phyloP scores from a whole-genome alignment of 352 stramenopile genomes.

The Globisporangium lucens region DNA sequence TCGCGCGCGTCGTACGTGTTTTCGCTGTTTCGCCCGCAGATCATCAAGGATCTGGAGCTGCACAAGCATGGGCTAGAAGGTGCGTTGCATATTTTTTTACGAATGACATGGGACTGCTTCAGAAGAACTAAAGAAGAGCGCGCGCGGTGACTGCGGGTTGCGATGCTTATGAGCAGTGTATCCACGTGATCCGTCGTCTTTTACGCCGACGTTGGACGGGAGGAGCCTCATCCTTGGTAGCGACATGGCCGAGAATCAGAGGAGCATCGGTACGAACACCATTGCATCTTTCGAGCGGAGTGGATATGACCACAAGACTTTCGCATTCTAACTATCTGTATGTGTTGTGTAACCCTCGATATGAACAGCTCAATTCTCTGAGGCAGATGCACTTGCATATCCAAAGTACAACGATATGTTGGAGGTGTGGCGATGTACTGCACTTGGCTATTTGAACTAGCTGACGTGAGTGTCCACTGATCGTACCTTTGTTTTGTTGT shows the following conservation, averaged over 20 bases:
- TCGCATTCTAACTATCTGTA: background rate
- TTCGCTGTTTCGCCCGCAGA: slow-evolving; percentile 86
- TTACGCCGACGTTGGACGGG: slow-evolving; percentile 80
- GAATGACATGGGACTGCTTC: background rate
- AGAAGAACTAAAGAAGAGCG: background rate
- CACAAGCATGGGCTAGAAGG: slow-evolving; percentile 72
- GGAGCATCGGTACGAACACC: slow-evolving; percentile 53
- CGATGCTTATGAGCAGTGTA: slow-evolving; percentile 41
- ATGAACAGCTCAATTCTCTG: slow-evolving; percentile 75
- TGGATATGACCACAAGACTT: background rate
- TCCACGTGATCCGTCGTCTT: slow-evolving; percentile 81
- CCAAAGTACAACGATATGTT: slow-evolving; percentile 82
- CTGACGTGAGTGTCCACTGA: background rate
- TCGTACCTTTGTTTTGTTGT: background rate
- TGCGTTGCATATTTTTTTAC: slow-evolving; percentile 16
- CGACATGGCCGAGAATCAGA: slow-evolving; percentile 72
- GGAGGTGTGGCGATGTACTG: slow-evolving; percentile 30
- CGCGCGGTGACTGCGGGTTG: background rate
- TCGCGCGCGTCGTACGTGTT: slow-evolving; percentile 90
- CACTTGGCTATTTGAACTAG: background rate
- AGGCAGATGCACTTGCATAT: slow-evolving; percentile 71
- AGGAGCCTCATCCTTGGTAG: slow-evolving; percentile 76
- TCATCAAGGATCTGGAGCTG: slow-evolving; percentile 87
- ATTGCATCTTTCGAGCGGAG: background rate
- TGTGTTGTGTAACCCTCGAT: background rate